Conservation (phyloP, 2,329 filamentous ascomycete species). For the Aspergillus fructus region DNA sequence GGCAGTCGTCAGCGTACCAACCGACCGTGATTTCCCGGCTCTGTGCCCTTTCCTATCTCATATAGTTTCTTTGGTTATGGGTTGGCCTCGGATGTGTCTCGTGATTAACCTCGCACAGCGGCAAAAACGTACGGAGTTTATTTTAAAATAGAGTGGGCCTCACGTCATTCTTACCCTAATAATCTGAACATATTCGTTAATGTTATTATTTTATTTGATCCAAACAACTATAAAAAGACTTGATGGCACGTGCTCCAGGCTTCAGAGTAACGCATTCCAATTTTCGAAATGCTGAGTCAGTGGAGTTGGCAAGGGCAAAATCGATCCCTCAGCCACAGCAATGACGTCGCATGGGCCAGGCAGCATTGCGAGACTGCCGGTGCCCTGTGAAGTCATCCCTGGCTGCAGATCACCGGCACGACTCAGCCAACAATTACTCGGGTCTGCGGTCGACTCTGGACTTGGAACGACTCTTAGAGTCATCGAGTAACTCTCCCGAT, state of each 20-base stretch:
- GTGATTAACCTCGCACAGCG: neutral
- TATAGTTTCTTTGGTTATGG: conserved; percentile 9
- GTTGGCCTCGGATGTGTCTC: conserved; percentile 8
- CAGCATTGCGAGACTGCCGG: no score
- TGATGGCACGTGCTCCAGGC: neutral
- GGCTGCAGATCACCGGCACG: conserved; percentile 4
- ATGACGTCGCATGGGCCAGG: conserved; percentile 4
- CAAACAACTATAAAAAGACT: neutral
- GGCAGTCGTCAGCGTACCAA: conserved; percentile 26
- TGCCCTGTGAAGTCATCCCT: conserved; percentile 6
- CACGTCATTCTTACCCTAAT: neutral
- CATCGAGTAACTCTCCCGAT: neutral
- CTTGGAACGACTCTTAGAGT: neutral
- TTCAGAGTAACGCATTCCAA: neutral
- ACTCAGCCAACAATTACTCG: neutral
- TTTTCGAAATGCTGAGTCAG: neutral
- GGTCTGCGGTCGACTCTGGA: neutral
- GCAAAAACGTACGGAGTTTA: neutral
- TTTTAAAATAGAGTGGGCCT: conserved; percentile 1
- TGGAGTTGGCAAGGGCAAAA: neutral
- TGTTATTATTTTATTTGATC: neutral
- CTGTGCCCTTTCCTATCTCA: conserved; percentile 13
- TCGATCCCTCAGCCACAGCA: neutral
- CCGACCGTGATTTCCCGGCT: conserved; percentile 16
- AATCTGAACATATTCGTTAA: neutral